Base-by-base conservation (phyloP, 1,139 yeast species). In the Yamadazyma atlantica region DNA sequence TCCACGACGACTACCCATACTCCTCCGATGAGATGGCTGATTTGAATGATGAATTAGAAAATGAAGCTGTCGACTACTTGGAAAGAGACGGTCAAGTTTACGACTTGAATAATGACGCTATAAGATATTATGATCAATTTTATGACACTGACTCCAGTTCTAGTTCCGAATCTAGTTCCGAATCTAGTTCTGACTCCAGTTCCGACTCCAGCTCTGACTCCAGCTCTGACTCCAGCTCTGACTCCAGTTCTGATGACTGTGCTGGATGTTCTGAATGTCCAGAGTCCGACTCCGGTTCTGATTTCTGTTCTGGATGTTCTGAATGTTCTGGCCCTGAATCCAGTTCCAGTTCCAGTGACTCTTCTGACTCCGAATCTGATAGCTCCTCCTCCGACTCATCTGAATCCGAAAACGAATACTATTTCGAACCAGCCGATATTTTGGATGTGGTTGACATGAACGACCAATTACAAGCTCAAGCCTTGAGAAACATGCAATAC, bases 61-160 rank as follows among this genome's bases (percentile, higher is more conserved):
- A 58, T 29, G 65, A 59, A 24, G 67, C 64, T 34, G 40, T 66
- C 39, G 69, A 63, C 35, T 48, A 50, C 39, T 54, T 69, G 43
- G 70, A 65, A 34, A 56, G 59, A n/a, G 56, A 59, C 14, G 73
- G 71, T 27, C 53, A 53, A 40, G 62, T 66, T 18, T 46, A 55
- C 41, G 72, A 69, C 50, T 60, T 69, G 45, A 69, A 70, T 49
- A 64, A 69, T 45, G 72, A 67, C 43, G 52, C 67, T 43, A 58
- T 69, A 32, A 58, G 62, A 49, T 67, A 54, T 49, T 69, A 68
- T 50, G 75, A 67, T 36, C 51, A 46, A 28, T 28, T 28, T 28
- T 28, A 28, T 13, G 30, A 28, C 17, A 28, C 21, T 11, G 30
- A 28, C 11, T 24, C 27, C 12, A 24, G 27, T 24, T 7, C n/a